Percentiles rank a stretch among this genome's conserved stretches.
Evolutionary conservation across 441 rosid species (phyloP).

Genomic region (Breynia disticha): DNA sequence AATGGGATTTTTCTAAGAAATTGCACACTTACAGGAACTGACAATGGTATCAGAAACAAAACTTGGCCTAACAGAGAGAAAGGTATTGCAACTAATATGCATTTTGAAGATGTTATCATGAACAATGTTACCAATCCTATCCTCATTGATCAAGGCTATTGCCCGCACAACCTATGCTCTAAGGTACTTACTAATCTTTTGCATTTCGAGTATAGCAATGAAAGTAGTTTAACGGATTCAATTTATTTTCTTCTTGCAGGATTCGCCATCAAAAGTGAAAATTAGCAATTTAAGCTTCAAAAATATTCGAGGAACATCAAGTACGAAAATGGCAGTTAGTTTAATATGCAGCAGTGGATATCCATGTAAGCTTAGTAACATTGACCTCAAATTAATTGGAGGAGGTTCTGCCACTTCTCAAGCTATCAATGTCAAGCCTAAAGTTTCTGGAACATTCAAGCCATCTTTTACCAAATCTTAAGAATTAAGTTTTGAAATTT

Average conservation of each 20-base stretch:
- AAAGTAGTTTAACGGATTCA: too few relatives aligned
- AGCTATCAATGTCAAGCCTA: too few relatives aligned
- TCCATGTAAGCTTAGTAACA: constrained; percentile 36
- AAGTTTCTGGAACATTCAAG: too few relatives aligned
- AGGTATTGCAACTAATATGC: constrained; percentile 21
- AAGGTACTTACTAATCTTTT: constrained; percentile 2
- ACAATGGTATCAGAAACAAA: constrained; percentile 28
- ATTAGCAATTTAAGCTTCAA: constrained; percentile 31
- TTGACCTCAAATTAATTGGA: constrained; percentile 18
- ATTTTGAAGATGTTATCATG: constrained; percentile 29
- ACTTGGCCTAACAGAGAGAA: constrained; percentile 36
- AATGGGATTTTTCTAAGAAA: constrained; percentile 10
- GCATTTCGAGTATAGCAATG: too few relatives aligned
- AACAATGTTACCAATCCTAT: constrained; percentile 20
- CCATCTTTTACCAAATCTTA: too few relatives aligned
- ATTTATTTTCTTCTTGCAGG: constrained; percentile 3
- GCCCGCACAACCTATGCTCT: constrained; percentile 15
- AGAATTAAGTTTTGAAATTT: too few relatives aligned
- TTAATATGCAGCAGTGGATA: constrained; percentile 31
- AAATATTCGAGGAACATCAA: constrained; percentile 39
- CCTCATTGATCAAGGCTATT: constrained; percentile 19
- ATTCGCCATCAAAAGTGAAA: constrained; percentile 26
- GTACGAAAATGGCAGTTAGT: constrained; percentile 25
- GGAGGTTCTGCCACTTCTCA: too few relatives aligned
- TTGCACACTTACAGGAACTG: constrained; percentile 18